Evolutionary conservation across 225 moss, liverwort and hornwort species (phyloP).

Genomic region (Physcomitrium patens): DNA sequence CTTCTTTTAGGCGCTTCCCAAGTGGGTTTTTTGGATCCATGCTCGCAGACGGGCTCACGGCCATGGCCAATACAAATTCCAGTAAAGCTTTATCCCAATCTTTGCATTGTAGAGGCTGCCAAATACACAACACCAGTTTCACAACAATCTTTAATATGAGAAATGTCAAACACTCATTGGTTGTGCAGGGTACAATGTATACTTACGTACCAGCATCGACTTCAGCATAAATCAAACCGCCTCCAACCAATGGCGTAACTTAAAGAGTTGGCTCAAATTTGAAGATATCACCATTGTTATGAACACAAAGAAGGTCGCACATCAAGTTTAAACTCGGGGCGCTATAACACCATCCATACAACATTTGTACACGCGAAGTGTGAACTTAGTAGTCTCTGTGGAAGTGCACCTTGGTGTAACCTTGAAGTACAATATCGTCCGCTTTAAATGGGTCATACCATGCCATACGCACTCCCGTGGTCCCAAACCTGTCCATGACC

Average conservation of each 20-base stretch:
- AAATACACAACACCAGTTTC: conserved; percentile 37
- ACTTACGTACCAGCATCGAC: not conserved
- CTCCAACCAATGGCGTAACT: too few species aligned
- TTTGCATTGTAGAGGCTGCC: conserved; percentile 89
- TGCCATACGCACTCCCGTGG: conserved; percentile 77
- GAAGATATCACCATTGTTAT: too few species aligned
- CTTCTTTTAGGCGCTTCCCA: conserved; percentile 46
- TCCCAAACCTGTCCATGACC: conserved; percentile 83
- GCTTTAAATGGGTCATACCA: conserved; percentile 73
- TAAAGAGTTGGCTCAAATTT: too few species aligned
- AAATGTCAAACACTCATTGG: conserved; percentile 1
- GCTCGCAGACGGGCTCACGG: conserved; percentile 51
- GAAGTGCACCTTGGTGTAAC: conserved; percentile 79
- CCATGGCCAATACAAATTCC: conserved; percentile 74
- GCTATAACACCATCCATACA: not conserved
- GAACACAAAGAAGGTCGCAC: too few species aligned
- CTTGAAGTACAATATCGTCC: conserved; percentile 74
- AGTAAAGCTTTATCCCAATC: conserved; percentile 93
- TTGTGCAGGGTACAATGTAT: not conserved
- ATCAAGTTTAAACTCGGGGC: too few species aligned
- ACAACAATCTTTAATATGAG: not conserved
- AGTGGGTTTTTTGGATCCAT: conserved; percentile 42
- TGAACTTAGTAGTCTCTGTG: not conserved
- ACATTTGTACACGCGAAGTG: not conserved
- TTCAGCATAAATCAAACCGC: not conserved